Base-by-base conservation (phyloP, 169 alveolate species). In the Amoebophrya sp. region DNA sequence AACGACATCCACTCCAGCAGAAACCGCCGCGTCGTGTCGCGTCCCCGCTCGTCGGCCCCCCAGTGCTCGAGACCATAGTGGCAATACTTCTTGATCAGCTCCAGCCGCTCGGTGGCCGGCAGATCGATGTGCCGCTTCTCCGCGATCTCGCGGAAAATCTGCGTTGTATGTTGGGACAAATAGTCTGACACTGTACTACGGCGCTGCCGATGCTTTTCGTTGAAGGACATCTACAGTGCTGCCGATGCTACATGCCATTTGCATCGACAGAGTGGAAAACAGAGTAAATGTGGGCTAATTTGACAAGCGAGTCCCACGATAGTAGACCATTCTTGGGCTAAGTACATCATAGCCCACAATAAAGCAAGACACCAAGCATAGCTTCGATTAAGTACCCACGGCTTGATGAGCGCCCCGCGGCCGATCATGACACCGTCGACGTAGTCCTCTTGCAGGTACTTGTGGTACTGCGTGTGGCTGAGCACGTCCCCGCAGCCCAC, bases 321-420 rank as follows among this genome's bases (percentile, higher is more conserved):
- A n/a, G n/a, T n/a, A n/a, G n/a, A n/a, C n/a, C n/a, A n/a, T n/a
- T n/a, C n/a, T n/a, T n/a, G n/a, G n/a, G n/a, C 13, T 7, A 42
- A 42, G 48, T 13, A 13, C 48, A 42, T 42, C 48, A 42, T 42
- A 42, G 13, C 4, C 48, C 48, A 42, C 48, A 42, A 4, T 42
- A 7, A 42, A 13, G 13, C 13, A 42, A 42, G 13, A 42, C 13
- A 4, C 48, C 48, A 4, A 42, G 20, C 34, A 58, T 2, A 2
- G 23, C n/a, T n/a, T n/a, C 34, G 34, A 2, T 95, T 95, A 88
- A 95, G 94, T 2, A 95, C 93, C 97, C 97, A 95, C 29, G 97
- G 97, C 40, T 95, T 95, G 89, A 95, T 93, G 18, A 95, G 92
- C n/a, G 97, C 97, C 13, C 96, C 97, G 40, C 97, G 91, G 2